phyloP scores from a whole-genome alignment of 352 stramenopile genomes.

The Phytophthora chlamydospora region DNA sequence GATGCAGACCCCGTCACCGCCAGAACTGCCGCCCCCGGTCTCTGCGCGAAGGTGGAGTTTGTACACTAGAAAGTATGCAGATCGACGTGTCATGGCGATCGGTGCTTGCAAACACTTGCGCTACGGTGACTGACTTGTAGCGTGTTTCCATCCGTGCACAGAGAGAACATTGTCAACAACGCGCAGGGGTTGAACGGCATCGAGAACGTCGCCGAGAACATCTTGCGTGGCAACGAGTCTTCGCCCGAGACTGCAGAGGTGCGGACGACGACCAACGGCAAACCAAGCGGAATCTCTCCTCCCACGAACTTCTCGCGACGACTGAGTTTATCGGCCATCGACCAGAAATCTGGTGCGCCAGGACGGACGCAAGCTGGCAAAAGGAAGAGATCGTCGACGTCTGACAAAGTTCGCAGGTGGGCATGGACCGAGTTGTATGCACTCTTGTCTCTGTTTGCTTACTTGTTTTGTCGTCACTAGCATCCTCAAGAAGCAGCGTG shows the following conservation, averaged over 20 bases:
- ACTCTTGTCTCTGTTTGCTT: not conserved
- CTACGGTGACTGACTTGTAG: constrained; percentile 9
- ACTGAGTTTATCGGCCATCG: constrained; percentile 36
- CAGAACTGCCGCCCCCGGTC: constrained; percentile 47
- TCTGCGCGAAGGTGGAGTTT: constrained; percentile 69
- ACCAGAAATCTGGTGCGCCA: constrained; percentile 14
- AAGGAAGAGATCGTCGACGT: constrained; percentile 31
- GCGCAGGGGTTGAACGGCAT: constrained; percentile 54
- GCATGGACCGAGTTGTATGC: not conserved
- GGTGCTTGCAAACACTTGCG: constrained; percentile 14
- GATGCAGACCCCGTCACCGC: constrained; percentile 43
- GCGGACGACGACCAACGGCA: constrained; percentile 21
- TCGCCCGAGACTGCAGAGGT: constrained; percentile 45
- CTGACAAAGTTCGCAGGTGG: constrained; percentile 57
- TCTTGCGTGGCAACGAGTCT: constrained; percentile 54
- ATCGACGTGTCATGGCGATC: constrained; percentile 14
- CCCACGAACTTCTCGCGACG: constrained; percentile 41
- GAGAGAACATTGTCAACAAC: constrained; percentile 48
- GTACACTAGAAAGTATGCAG: constrained; percentile 65
- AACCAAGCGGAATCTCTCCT: constrained; percentile 43
- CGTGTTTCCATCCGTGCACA: constrained; percentile 17
- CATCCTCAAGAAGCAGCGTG: constrained; percentile 76
- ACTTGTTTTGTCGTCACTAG: constrained; percentile 28
- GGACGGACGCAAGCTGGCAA: constrained; percentile 17
- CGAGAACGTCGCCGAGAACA: constrained; percentile 84